Evolutionary conservation across 179 eudicot species (phyloP).

Genomic region (Corrigiola litoralis): DNA sequence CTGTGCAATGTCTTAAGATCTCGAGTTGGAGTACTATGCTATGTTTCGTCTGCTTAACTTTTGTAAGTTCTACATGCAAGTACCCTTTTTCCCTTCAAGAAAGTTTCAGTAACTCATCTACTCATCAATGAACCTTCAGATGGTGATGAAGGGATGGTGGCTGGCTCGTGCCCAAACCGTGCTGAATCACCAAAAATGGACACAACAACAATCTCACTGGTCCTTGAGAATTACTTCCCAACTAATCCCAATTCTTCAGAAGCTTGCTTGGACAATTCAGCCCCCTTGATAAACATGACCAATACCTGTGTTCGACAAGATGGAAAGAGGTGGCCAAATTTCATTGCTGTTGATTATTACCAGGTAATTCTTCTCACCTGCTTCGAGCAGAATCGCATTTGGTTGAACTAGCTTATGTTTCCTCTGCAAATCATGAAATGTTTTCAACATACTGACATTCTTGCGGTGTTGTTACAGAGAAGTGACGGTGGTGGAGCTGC

Average conservation of each 20-base stretch:
- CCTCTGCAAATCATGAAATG: too few relatives aligned
- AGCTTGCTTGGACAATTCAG: slow-evolving; percentile 51
- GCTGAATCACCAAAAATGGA: slow-evolving; percentile 36
- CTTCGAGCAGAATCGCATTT: too few relatives aligned
- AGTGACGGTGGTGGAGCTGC: slow-evolving; percentile 91
- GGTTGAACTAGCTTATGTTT: too few relatives aligned
- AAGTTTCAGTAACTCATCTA: too few relatives aligned
- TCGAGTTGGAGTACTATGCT: too few relatives aligned
- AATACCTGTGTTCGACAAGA: slow-evolving; percentile 35
- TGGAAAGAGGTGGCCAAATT: slow-evolving; percentile 52
- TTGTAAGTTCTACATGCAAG: too few relatives aligned
- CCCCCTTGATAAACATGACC: slow-evolving; percentile 41
- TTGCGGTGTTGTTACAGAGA: slow-evolving; percentile 37
- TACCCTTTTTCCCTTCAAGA: too few relatives aligned
- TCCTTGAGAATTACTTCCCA: slow-evolving; percentile 42
- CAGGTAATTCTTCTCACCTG: slow-evolving; percentile 19
- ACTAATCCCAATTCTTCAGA: slow-evolving; percentile 32
- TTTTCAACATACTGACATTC: too few relatives aligned
- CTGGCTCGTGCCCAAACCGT: slow-evolving; percentile 37
- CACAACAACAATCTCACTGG: slow-evolving; percentile 32
- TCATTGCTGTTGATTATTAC: slow-evolving; percentile 52
- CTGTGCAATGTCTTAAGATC: too few relatives aligned
- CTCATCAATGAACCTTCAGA: slow-evolving; percentile 37
- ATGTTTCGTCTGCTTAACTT: too few relatives aligned
- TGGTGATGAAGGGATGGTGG: slow-evolving; percentile 40